Base-by-base conservation (phyloP, 2,329 filamentous ascomycete species). In the Fusarium sp. region DNA sequence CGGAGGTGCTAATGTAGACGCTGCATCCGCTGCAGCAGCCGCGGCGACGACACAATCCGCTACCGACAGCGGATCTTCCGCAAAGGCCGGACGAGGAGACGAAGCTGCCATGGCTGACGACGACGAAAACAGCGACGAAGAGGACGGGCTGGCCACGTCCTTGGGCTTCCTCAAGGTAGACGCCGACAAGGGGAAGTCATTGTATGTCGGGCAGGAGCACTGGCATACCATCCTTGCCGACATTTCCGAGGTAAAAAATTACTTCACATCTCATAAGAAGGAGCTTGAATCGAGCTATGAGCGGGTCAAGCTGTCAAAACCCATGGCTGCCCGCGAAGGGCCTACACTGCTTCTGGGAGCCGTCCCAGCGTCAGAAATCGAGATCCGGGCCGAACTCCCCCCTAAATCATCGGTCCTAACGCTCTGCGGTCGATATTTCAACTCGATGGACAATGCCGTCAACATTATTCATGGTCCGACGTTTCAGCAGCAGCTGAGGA, bases 241-340 rank as follows among this genome's bases (percentile, higher is more conserved):
- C 79, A 96, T 99, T 69, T 87, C 93, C 10, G 96, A 99, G 82
- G 95, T 99, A 28, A 97, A 95, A 78, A 95, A 92, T 73, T 98
- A 96, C 82, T 98, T 97, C 75, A 82, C 83, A 16, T 89, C 87
- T 37, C 94, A 98, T 81, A 97, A 96, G 79, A 95, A 96, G 77
- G 94, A 98, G 71, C 87, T 95, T 64, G 94, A 97, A 77, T 91
- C 90, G 62, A 94, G 95, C 73, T 90, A 94, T 73, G 90, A 93
- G 73, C 92, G 90, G 73, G 90, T 97, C 54, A 88, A 91, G 77
- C 89, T 89, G 46, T 89, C 89, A 40, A 94, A 92, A 74, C 86
- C 90, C 15, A 82, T 83, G 30, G 82, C 84, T 3, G 86, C 88
- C 30, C 83, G 83, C 39, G 89, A 90, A 62, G 92, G 92, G 2